Percentiles rank a stretch among this genome's conserved stretches.
These are phyloP conservation scores for Clohesyomyces aquaticus DNA, from an alignment of 495 filamentous ascomycete genomes.

Conservation along the genomic window DNA sequence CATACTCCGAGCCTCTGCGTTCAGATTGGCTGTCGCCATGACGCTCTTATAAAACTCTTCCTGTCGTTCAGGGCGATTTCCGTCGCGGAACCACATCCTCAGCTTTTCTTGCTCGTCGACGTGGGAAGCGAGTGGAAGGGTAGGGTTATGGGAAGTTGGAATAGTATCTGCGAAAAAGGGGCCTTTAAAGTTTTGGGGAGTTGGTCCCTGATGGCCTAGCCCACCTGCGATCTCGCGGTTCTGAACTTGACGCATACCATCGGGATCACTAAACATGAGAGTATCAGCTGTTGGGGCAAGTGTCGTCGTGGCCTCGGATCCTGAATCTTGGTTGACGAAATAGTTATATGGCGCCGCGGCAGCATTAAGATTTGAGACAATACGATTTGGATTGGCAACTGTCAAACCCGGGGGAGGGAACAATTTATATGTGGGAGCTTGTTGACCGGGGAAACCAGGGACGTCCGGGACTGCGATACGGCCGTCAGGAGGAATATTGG, in stretches of 20 bases:
- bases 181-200: slow-evolving; percentile 38
- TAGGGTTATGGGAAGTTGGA: slow-evolving; percentile 26
- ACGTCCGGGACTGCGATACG: slow-evolving; percentile 20
- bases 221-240: slow-evolving; percentile 24
- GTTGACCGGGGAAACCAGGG: not conserved
- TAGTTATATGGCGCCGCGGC: slow-evolving; percentile 25
- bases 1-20: not conserved
- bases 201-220: slow-evolving; percentile 26
- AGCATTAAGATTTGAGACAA: slow-evolving; percentile 31
- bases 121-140: slow-evolving; percentile 9
- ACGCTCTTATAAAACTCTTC: slow-evolving; percentile 40
- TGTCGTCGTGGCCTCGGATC: slow-evolving; percentile 11
- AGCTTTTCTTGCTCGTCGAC: slow-evolving; percentile 32
- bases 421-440: not conserved
- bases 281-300: slow-evolving; percentile 4
- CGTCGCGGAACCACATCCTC: slow-evolving; percentile 42
- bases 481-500: not conserved
- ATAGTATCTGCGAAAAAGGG: slow-evolving; percentile 41
- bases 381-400: slow-evolving; percentile 23
- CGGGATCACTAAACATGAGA: slow-evolving; percentile 32
- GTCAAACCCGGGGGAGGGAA: slow-evolving; percentile 24
- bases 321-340: not conserved
- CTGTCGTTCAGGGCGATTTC: slow-evolving; percentile 41
- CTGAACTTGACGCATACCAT: slow-evolving; percentile 11
- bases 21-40: slow-evolving; percentile 17